A percentile compares a stretch with the other conserved stretches of the same genome.
phyloP scores from a whole-genome alignment of 306 rosid species.

The Rosa persica region DNA sequence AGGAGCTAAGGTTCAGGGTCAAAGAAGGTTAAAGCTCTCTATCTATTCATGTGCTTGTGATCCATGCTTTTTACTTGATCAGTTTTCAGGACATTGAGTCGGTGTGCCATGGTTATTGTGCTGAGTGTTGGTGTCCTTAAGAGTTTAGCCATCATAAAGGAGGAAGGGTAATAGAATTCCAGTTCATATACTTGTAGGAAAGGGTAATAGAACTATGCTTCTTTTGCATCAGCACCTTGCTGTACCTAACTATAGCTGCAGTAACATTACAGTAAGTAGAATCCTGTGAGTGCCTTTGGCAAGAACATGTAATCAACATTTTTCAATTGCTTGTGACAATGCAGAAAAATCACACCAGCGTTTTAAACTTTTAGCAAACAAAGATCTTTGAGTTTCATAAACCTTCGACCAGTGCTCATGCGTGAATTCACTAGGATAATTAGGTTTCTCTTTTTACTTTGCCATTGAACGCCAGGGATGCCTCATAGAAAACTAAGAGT shows the following conservation, averaged over 20 bases:
- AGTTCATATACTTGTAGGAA: not conserved
- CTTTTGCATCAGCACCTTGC: not conserved
- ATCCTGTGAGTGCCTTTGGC: not conserved
- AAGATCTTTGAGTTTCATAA: not conserved
- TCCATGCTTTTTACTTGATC: not conserved
- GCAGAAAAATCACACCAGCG: not conserved
- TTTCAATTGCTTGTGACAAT: not conserved
- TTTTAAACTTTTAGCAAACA: not conserved
- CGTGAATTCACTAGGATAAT: not conserved
- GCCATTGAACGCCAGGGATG: not conserved
- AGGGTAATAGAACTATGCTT: not conserved
- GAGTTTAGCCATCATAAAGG: not conserved
- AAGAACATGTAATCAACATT: not conserved
- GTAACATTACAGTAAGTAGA: not conserved
- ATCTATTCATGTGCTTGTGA: not conserved
- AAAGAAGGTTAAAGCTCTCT: not conserved
- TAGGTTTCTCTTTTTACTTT: not conserved
- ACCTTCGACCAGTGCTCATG: not conserved
- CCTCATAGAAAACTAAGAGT: not conserved
- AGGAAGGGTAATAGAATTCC: not conserved
- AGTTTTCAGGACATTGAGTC: not conserved
- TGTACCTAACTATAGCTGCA: not conserved
- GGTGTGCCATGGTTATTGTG: not conserved
- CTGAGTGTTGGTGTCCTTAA: not conserved
- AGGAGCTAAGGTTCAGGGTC: not conserved